Evolutionary conservation across 1,284 basidiomycete genomes (phyloP).

Genomic region (Marasmius fiardii): DNA sequence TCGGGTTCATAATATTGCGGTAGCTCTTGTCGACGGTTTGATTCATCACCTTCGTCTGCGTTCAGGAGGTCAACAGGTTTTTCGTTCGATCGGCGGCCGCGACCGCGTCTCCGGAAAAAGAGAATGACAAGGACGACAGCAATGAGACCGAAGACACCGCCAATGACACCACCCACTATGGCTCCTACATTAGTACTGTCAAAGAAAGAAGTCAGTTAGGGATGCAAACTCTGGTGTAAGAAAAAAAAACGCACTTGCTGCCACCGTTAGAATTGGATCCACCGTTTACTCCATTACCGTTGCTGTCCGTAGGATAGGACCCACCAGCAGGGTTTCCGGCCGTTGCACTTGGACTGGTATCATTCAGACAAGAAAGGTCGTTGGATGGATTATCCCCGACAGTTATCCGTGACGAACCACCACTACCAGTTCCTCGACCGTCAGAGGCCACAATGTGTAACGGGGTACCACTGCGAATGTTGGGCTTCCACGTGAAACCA

Average conservation of each 20-base stretch:
- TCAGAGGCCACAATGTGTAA: slow-evolving; percentile 68
- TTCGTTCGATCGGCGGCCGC: slow-evolving; percentile 23
- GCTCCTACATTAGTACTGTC: slow-evolving; percentile 49
- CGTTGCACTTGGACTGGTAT: slow-evolving; percentile 68
- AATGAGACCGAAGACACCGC: slow-evolving; percentile 36
- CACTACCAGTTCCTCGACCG: slow-evolving; percentile 59
- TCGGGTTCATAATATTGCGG: slow-evolving; percentile 71
- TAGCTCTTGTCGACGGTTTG: slow-evolving; percentile 34
- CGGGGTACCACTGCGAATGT: slow-evolving; percentile 59
- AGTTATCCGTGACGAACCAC: slow-evolving; percentile 56
- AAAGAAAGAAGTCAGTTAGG: not conserved
- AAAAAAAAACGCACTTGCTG: slow-evolving; percentile 18
- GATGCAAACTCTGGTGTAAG: not conserved
- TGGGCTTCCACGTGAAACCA: slow-evolving; percentile 69
- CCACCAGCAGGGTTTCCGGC: slow-evolving; percentile 75
- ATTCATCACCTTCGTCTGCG: slow-evolving; percentile 54
- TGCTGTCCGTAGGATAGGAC: slow-evolving; percentile 55
- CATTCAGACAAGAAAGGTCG: slow-evolving; percentile 51
- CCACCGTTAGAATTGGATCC: slow-evolving; percentile 15
- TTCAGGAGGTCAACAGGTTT: slow-evolving; percentile 62
- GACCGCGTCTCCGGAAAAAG: slow-evolving; percentile 1
- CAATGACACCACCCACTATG: slow-evolving; percentile 70
- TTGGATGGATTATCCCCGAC: slow-evolving; percentile 48
- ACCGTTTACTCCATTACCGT: slow-evolving; percentile 21
- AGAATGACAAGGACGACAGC: slow-evolving; percentile 40